phyloP scores from a whole-genome alignment of 768 basidiomycete genomes.

The Serendipita vermifera region DNA sequence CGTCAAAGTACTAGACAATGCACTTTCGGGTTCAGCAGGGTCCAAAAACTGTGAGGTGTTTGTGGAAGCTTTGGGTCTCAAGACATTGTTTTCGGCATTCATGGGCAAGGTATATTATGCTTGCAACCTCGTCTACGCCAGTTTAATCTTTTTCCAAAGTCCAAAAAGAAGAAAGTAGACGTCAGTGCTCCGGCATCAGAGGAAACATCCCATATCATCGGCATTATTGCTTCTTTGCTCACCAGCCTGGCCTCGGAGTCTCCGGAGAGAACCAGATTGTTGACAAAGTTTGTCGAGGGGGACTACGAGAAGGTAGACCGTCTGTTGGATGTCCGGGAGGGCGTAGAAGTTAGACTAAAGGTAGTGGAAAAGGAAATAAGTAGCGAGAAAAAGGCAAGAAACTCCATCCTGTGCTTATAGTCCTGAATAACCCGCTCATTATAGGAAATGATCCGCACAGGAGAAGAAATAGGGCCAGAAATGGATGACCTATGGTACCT shows the following conservation, averaged over 20 bases:
- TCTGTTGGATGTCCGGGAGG: slow-evolving; percentile 74
- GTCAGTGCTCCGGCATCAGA: slow-evolving; percentile 47
- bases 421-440: slow-evolving; percentile 1
- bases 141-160: slow-evolving; percentile 22
- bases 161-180: slow-evolving; percentile 52
- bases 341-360: slow-evolving; percentile 45
- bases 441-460: slow-evolving; percentile 43
- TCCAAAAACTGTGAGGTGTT: slow-evolving; percentile 66
- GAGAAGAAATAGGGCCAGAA: slow-evolving; percentile 44
- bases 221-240: slow-evolving; percentile 77
- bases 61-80: slow-evolving; percentile 76
- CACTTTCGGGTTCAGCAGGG: slow-evolving; percentile 67
- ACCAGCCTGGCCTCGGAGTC: slow-evolving; percentile 82
- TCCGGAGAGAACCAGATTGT: slow-evolving; percentile 58
- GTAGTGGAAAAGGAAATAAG: slow-evolving; percentile 54
- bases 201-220: slow-evolving; percentile 77
- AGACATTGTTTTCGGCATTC: slow-evolving; percentile 77
- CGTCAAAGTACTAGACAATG: slow-evolving; percentile 85
- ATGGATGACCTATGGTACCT: slow-evolving; percentile 73
- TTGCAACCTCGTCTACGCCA: slow-evolving; percentile 1
- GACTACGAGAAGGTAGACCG: slow-evolving; percentile 94
- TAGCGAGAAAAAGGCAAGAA: slow-evolving; percentile 47
- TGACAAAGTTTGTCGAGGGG: slow-evolving; percentile 87
- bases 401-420: neutral
- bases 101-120: slow-evolving; percentile 74